phyloP scores from a whole-genome alignment of 2,329 filamentous ascomycete species.

The Colletotrichum sp. region DNA sequence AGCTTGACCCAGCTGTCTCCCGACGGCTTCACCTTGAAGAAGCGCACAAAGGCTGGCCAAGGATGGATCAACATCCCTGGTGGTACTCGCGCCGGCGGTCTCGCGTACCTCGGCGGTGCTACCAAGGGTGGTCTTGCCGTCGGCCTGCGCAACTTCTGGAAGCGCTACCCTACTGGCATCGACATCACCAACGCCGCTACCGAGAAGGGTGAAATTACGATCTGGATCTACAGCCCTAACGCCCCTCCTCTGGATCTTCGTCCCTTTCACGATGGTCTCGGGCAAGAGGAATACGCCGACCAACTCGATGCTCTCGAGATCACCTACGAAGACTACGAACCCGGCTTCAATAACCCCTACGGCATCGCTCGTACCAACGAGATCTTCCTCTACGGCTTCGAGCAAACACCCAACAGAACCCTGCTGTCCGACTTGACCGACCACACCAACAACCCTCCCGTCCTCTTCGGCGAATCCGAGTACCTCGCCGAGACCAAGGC shows the following conservation, averaged over 20 bases:
- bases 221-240: slow-evolving; percentile 66
- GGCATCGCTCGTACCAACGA: slow-evolving; percentile 66
- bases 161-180: slow-evolving; percentile 63
- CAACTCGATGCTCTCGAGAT: slow-evolving; percentile 66
- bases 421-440: slow-evolving; percentile 47
- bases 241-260: slow-evolving; percentile 61
- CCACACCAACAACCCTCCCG: slow-evolving; percentile 56
- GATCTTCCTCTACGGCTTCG: slow-evolving; percentile 57
- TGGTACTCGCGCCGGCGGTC: slow-evolving; percentile 58
- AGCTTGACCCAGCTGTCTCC: slow-evolving; percentile 61
- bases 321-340: slow-evolving; percentile 69
- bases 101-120: slow-evolving; percentile 64
- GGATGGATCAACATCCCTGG: slow-evolving; percentile 65
- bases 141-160: slow-evolving; percentile 67
- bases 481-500: slow-evolving; percentile 58
- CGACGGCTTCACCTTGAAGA: slow-evolving; percentile 66
- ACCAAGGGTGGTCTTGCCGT: slow-evolving; percentile 63
- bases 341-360: slow-evolving; percentile 58
- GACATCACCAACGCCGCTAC: slow-evolving; percentile 57
- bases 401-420: slow-evolving; percentile 54
- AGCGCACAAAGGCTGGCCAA: slow-evolving; percentile 62
- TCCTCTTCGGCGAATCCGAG: slow-evolving; percentile 50
- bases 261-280: slow-evolving; percentile 63
- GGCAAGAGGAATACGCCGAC: slow-evolving; percentile 58
- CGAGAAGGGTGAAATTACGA: slow-evolving; percentile 56